Evolutionary conservation across 371 early-diverging fungal genomes (phyloP), one percentile per base, ranked within the genome.

Genomic region (Lichtheimia ramosa): DNA sequence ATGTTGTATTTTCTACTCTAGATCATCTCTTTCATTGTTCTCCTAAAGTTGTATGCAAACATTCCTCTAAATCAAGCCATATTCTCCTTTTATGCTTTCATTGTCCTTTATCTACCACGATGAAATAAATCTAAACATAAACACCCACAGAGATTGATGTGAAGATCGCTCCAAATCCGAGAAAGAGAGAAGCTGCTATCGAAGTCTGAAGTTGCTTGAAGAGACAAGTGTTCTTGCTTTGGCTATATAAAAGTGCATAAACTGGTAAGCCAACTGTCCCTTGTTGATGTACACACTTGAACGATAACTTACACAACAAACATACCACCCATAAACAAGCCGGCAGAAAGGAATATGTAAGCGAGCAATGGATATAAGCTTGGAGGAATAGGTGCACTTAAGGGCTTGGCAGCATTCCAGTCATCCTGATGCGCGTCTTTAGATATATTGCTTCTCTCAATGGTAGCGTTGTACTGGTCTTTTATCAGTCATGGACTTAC

Each of bases 131-230:
- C 64, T 80, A 80, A 41, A 80, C 67, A 63, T 77, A 80, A 28
- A 80, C 61, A 46, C 81, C 81, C 24, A 77, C 77, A 7, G 79
- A 66, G 27, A 75, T 70, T 28, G 75, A 78, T 23, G 78, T 74
- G 48, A 80, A 79, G 23, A 81, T 63, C 24, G 67, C 58, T 41
- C 77, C 81, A 56, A 77, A 64, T 23, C 81, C 81, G n/a, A 80
- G 66, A 34, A 80, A 66, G 4, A 75, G 13, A 6, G 81, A 72
- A 16, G 81, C 77, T 21, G 73, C 7, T 18, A 75, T 13, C 6
- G 81, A 71, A 1, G 71, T 64, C 28, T 71, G 66, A 16, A 80
- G 52, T 62, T 80, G 81, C 41, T 74, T 61, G 21, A 59, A 16
- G 5, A 80, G 34, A 25, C 70, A 65, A 10, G 77, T 75, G 56